Evolutionary conservation across 2,329 filamentous ascomycete species (phyloP).

Genomic region (Cylindrodendrum hubeiense): DNA sequence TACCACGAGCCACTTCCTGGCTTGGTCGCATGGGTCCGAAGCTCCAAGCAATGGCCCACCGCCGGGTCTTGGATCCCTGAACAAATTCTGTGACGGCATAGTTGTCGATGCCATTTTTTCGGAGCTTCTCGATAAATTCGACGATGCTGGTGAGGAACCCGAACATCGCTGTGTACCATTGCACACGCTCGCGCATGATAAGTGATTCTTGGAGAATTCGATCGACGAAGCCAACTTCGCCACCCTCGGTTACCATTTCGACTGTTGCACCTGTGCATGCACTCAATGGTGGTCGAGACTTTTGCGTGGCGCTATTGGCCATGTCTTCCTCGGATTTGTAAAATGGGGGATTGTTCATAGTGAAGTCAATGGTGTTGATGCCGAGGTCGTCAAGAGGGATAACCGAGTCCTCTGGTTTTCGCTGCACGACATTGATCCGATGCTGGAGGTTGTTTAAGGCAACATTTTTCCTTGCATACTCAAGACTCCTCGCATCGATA

Average conservation of each 20-base stretch:
- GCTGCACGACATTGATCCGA: slow-evolving; percentile 74
- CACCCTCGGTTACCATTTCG: slow-evolving; percentile 89
- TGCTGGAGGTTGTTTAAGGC: slow-evolving; percentile 71
- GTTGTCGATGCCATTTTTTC: slow-evolving; percentile 73
- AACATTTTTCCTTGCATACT: slow-evolving; percentile 76
- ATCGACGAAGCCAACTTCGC: slow-evolving; percentile 80
- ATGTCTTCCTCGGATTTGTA: slow-evolving; percentile 83
- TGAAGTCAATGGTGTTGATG: slow-evolving; percentile 75
- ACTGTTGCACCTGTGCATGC: slow-evolving; percentile 81
- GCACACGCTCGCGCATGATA: slow-evolving; percentile 68
- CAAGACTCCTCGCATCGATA: slow-evolving; percentile 78
- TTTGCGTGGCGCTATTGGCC: slow-evolving; percentile 71
- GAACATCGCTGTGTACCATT: slow-evolving; percentile 94
- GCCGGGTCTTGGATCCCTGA: slow-evolving; percentile 80
- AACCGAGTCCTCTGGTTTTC: slow-evolving; percentile 64
- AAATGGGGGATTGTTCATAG: slow-evolving; percentile 96
- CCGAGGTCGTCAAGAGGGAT: slow-evolving; percentile 72
- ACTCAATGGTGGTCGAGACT: slow-evolving; percentile 76
- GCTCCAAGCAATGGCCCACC: slow-evolving; percentile 94
- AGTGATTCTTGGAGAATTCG: slow-evolving; percentile 80
- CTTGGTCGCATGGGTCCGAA: slow-evolving; percentile 76
- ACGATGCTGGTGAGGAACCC: slow-evolving; percentile 82
- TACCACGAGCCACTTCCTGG: slow-evolving; percentile 58
- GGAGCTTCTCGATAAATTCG: slow-evolving; percentile 70
- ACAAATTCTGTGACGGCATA: slow-evolving; percentile 86